These are phyloP conservation scores for Sophora flavescens DNA, from an alignment of 306 rosid genomes.

Conservation along the genomic window DNA sequence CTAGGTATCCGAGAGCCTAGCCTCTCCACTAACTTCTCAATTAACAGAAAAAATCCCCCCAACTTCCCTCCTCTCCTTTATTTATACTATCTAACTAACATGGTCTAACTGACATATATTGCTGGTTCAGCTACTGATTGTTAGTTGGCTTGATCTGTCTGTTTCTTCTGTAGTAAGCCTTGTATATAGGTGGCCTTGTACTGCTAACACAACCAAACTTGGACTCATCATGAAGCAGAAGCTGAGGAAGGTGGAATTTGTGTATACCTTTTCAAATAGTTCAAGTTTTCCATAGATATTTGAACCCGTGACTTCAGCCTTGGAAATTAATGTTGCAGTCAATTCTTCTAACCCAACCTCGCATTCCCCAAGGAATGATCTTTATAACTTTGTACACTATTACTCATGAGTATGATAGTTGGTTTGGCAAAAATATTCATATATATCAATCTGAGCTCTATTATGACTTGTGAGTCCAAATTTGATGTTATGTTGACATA, in stretches of 20 bases:
- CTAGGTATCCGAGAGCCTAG: no score
- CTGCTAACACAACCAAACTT: no score
- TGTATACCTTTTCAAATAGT: background rate
- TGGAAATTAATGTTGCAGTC: slow-evolving; percentile 5
- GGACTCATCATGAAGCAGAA: slow-evolving; percentile 2
- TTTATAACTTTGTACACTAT: background rate
- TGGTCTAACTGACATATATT: no score
- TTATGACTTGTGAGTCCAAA: slow-evolving; percentile 14
- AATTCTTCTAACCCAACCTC: background rate
- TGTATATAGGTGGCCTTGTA: no score
- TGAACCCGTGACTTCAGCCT: background rate
- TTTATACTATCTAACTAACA: no score
- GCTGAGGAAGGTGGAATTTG: background rate
- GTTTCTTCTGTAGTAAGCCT: no score
- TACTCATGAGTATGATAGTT: background rate
- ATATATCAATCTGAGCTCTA: background rate
- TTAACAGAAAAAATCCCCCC: no score
- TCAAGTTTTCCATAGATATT: slow-evolving; percentile 2
- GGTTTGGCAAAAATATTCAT: slow-evolving; percentile 13
- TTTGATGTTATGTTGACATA: slow-evolving; percentile 37
- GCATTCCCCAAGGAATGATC: background rate
- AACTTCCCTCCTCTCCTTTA: no score
- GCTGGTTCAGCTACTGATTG: no score
- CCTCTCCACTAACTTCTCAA: no score
- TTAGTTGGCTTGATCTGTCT: no score